Percentiles rank a stretch among this genome's conserved stretches.
Conservation (phyloP, 495 filamentous ascomycete species). For the Annulohypoxylon maeteangense region DNA sequence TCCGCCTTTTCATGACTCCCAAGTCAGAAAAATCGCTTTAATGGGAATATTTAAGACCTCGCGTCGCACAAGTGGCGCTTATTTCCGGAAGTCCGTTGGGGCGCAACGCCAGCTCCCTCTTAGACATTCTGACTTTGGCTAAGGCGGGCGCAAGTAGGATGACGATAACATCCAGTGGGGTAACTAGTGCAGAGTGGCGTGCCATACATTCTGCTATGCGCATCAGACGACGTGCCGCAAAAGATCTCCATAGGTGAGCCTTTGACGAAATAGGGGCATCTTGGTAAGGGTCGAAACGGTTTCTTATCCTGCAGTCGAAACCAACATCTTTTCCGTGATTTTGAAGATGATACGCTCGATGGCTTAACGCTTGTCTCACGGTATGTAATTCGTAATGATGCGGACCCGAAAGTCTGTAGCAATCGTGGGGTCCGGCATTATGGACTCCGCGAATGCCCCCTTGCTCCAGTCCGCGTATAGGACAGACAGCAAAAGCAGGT, state of each 20-base stretch:
- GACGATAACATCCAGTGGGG: conserved; percentile 14
- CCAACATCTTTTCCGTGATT: not conserved
- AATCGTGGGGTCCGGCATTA: conserved; percentile 3
- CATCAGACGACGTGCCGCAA: not conserved
- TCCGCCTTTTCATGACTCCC: not conserved
- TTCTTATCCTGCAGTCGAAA: not conserved
- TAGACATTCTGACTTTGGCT: not conserved
- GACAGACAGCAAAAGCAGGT: not conserved
- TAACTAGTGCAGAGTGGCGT: not conserved
- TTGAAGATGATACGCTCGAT: no score
- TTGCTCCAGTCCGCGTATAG: not conserved
- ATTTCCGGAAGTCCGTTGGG: conserved; percentile 45
- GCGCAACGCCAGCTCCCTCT: conserved; percentile 10
- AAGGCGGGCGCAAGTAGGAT: not conserved
- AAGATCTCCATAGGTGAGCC: not conserved
- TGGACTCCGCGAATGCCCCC: not conserved
- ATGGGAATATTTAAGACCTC: conserved; percentile 12
- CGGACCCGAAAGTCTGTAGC: not conserved
- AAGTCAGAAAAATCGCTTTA: not conserved
- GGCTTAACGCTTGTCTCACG: not conserved
- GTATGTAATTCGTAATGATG: not conserved
- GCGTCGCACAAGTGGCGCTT: conserved; percentile 6
- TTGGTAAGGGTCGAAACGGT: not conserved
- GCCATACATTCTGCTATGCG: not conserved
- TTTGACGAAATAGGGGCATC: not conserved